Evolutionary conservation across 768 basidiomycete genomes (phyloP).

Genomic region (Suillus discolor): DNA sequence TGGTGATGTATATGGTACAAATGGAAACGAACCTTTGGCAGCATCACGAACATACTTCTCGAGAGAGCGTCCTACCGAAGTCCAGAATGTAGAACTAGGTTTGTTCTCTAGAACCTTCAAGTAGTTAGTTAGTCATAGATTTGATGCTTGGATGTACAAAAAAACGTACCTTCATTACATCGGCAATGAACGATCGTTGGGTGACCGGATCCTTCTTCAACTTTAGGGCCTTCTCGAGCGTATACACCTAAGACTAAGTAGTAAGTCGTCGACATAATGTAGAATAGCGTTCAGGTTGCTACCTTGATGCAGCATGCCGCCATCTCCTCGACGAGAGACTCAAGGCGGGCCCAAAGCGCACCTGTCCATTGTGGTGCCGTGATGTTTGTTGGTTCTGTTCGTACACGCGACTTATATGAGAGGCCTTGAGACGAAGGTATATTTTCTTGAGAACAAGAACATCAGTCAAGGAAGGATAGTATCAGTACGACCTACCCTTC

Average conservation of each 20-base stretch:
- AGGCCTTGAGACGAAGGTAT: conserved; percentile 37
- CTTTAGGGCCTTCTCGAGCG: conserved; percentile 89
- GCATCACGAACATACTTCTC: conserved; percentile 85
- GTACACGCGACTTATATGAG: conserved; percentile 82
- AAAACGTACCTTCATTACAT: conserved; percentile 81
- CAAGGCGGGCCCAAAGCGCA: conserved; percentile 81
- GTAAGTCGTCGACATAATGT: conserved; percentile 7
- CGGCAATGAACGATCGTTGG: conserved; percentile 83
- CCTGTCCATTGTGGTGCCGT: conserved; percentile 87
- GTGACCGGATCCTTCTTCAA: conserved; percentile 84
- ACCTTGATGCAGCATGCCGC: conserved; percentile 91
- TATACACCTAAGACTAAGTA: conserved; percentile 71
- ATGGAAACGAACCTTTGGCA: conserved; percentile 60
- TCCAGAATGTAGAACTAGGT: conserved; percentile 92
- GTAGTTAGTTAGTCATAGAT: background rate
- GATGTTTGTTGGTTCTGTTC: conserved; percentile 88
- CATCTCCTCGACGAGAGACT: conserved; percentile 86
- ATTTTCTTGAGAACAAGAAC: conserved; percentile 17
- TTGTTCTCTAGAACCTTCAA: conserved; percentile 82
- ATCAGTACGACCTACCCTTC: conserved; percentile 55
- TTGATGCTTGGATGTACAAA: background rate
- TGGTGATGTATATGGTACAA: background rate
- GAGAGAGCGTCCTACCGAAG: conserved; percentile 72
- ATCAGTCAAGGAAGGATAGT: background rate
- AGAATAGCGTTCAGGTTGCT: conserved; percentile 4